Percentiles rank a stretch among this genome's conserved stretches.
Evolutionary conservation across 2,329 filamentous ascomycete species (phyloP).

Genomic region (Periconia digitata): DNA sequence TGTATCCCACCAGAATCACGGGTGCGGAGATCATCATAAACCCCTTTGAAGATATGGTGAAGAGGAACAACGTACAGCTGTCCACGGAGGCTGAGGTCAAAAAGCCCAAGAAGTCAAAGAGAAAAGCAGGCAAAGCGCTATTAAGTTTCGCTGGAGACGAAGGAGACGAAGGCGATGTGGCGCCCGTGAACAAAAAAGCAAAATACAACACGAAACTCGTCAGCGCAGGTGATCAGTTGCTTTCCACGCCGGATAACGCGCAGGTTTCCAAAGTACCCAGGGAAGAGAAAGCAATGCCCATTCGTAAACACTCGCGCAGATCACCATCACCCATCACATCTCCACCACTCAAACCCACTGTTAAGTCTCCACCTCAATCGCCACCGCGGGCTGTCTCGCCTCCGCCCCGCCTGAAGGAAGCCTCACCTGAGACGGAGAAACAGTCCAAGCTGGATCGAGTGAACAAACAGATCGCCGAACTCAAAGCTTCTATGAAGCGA

Average conservation of each 20-base stretch:
- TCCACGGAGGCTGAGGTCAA: conserved; percentile 50
- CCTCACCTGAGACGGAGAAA: conserved; percentile 44
- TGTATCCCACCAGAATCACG: conserved; percentile 82
- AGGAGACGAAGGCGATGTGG: conserved; percentile 56
- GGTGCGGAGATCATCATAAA: conserved; percentile 76
- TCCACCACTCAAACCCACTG: conserved; percentile 22
- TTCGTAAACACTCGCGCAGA: conserved; percentile 30
- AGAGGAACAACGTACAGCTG: conserved; percentile 60
- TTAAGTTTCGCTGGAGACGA: conserved; percentile 74
- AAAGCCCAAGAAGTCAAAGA: conserved; percentile 59
- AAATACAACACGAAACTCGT: conserved; percentile 80
- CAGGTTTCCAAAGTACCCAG: conserved; percentile 19
- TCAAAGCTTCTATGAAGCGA: conserved; percentile 81
- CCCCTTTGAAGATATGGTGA: conserved; percentile 80
- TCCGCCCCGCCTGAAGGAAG: conserved; percentile 37
- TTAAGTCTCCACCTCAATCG: conserved; percentile 14
- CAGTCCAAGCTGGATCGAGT: conserved; percentile 63
- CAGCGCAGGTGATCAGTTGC: conserved; percentile 42
- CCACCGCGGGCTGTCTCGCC: conserved; percentile 19
- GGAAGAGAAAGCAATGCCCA: conserved; percentile 31
- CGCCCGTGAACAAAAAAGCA: conserved; percentile 69
- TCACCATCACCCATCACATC: conserved; percentile 27
- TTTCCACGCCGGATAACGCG: conserved; percentile 44
- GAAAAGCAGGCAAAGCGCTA: conserved; percentile 73
- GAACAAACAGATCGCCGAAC: conserved; percentile 76